A percentile compares a stretch with the other conserved stretches of the same genome.
phyloP scores from a whole-genome alignment of 129 eudicot genomes.

The Ambrosia artemisiifolia region DNA sequence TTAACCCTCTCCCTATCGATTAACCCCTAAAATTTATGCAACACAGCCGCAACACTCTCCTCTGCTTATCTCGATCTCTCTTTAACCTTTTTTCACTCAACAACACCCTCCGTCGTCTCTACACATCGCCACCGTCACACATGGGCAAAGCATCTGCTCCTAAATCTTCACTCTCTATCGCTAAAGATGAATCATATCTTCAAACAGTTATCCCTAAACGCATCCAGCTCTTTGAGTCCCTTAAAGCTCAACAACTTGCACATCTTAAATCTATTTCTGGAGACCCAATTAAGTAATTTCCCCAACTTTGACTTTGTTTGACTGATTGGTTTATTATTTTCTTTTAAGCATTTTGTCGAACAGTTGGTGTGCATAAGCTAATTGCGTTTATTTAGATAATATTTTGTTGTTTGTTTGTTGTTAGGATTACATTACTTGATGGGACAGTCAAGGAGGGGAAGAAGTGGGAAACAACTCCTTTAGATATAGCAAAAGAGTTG shows the following conservation, averaged over 20 bases:
- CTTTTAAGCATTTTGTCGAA: neutral
- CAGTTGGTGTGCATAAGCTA: too few species aligned
- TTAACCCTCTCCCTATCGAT: too few species aligned
- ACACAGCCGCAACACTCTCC: too few species aligned
- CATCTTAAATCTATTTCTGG: slow-evolving; percentile 48
- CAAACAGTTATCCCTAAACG: slow-evolving; percentile 57
- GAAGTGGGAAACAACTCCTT: slow-evolving; percentile 79
- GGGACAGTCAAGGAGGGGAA: slow-evolving; percentile 82
- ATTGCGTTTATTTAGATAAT: neutral
- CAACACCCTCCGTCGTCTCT: too few species aligned
- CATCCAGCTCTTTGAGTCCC: slow-evolving; percentile 50
- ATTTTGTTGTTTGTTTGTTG: neutral
- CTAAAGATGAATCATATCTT: slow-evolving; percentile 67
- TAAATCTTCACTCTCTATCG: neutral
- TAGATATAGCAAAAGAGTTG: slow-evolving; percentile 66
- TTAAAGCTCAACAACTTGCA: slow-evolving; percentile 47
- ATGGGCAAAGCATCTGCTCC: too few species aligned
- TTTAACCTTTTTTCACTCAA: too few species aligned
- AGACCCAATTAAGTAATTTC: slow-evolving; percentile 56
- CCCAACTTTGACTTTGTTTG: neutral
- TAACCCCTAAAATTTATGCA: too few species aligned
- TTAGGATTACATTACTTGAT: slow-evolving; percentile 69
- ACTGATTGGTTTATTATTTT: neutral
- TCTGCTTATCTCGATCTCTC: too few species aligned
- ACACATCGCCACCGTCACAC: too few species aligned